Evolutionary conservation across 345 rosid genomes (phyloP).

Genomic region (Aquilaria sinensis): DNA sequence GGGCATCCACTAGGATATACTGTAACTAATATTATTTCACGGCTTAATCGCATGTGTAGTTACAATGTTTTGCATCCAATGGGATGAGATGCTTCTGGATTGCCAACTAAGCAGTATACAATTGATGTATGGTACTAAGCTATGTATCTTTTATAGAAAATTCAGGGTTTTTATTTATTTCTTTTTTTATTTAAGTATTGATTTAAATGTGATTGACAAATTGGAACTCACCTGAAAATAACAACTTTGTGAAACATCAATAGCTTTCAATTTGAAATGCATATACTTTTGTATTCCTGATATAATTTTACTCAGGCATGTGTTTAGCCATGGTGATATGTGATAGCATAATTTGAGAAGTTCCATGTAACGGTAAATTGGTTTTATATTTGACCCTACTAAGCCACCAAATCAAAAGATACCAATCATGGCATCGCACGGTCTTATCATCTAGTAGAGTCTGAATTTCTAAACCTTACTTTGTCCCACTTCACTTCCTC

Average conservation of each 20-base stretch:
- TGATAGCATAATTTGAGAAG: too few relatives aligned
- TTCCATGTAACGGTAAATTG: too few relatives aligned
- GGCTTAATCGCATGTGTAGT: slow-evolving; percentile 87
- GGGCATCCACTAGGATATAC: slow-evolving; percentile 97
- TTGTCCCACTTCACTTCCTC: too few relatives aligned
- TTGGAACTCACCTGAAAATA: slow-evolving; percentile 88
- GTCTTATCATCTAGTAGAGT: too few relatives aligned
- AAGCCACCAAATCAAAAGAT: too few relatives aligned
- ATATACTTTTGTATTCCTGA: background rate
- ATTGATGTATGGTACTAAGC: slow-evolving; percentile 51
- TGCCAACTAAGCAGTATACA: slow-evolving; percentile 96
- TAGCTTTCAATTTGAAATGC: slow-evolving; percentile 74
- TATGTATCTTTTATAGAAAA: background rate
- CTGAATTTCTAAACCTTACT: too few relatives aligned
- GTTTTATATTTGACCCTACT: too few relatives aligned
- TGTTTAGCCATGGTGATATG: too few relatives aligned
- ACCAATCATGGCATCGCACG: too few relatives aligned
- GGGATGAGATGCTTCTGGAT: slow-evolving; percentile 99
- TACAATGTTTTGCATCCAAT: slow-evolving; percentile 92
- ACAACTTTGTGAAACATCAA: slow-evolving; percentile 84
- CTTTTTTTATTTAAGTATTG: slow-evolving; percentile 1
- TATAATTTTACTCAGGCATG: too few relatives aligned
- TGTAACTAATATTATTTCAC: slow-evolving; percentile 83
- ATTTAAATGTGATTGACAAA: slow-evolving; percentile 34
- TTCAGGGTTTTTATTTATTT: slow-evolving; percentile 7